These are phyloP conservation scores for Rhizopus microsporus DNA, from an alignment of 371 early-diverging fungal species.

Conservation along the genomic window DNA sequence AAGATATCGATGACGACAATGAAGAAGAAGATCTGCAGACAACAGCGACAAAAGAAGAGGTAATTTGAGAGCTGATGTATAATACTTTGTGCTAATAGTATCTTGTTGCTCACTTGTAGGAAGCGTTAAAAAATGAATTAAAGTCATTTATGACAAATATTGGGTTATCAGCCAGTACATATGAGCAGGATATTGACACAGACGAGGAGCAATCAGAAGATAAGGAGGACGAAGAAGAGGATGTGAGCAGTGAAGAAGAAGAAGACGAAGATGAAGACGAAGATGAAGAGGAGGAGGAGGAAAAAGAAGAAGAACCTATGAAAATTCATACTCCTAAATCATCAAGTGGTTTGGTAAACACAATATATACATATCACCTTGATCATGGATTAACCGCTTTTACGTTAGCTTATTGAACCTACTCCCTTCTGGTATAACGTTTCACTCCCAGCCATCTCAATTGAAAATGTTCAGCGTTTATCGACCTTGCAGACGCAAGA, in stretches of 20 bases:
- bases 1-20: constrained; percentile 29
- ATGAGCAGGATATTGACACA: constrained; percentile 28
- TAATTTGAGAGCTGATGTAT: constrained; percentile 1
- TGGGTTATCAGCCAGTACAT: constrained; percentile 31
- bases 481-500: constrained; percentile 41
- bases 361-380: not conserved
- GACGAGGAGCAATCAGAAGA: constrained; percentile 28
- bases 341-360: constrained; percentile 18
- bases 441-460: constrained; percentile 35
- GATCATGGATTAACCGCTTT: not conserved
- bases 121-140: constrained; percentile 32
- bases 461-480: constrained; percentile 27
- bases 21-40: not conserved
- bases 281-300: constrained; percentile 13
- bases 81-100: not conserved
- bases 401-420: constrained; percentile 44
- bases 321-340: constrained; percentile 22
- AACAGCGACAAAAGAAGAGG: constrained; percentile 10
- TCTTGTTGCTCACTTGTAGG: constrained; percentile 13
- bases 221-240: constrained; percentile 22
- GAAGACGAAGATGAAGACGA: constrained; percentile 16
- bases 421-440: constrained; percentile 57
- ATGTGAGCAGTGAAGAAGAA: constrained; percentile 4
- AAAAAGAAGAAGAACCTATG: constrained; percentile 14
- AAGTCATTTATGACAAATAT: constrained; percentile 38